Evolutionary conservation across 495 filamentous ascomycete genomes (phyloP), one percentile per base, ranked within the genome.

Genomic region (Penicillium turbatum): DNA sequence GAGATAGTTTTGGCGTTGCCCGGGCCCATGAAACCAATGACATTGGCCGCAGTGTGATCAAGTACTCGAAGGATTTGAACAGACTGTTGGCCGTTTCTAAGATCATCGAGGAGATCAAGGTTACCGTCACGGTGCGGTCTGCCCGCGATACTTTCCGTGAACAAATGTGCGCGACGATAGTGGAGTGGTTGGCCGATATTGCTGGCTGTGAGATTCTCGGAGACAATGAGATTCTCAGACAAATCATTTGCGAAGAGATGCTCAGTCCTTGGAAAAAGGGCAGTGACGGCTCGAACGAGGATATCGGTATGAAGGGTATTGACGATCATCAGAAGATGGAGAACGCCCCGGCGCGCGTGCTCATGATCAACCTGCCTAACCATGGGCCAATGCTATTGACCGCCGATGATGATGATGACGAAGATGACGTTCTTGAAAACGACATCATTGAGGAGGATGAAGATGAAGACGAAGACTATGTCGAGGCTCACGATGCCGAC

Each of bases 91-190:
- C 68, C 27, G 87, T 90, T 43, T 88, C 90, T 6, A 86, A 80
- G 60, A 84, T 90, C 27, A 89, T 98, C 36, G 95, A 97, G 68
- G 83, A 93, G 48, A 96, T 97, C 75, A 95, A 95, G 66, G 84
- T 97, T 45, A 97, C 95, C 0, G 87, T 95, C 50, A 97, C 95
- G 5, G 91, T 98, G 54, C 85, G 93, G 6, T 97, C 95, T 27
- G 79, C 95, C 0, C 79, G 93, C 47, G 93, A 98, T 70, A 97
- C 89, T 1, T 98, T 96, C 74, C 79, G 93, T 54, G 93, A 98
- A 71, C 88, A 97, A 67, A 98, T 98, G 93, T 95, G 90, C 66
- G 90, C 85, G 2, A 92, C 92, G n/a, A 95, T 98, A 56, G 86
- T 97, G 50, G 91, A 97, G 62, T 98, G 95, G 95, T 80, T 98